Evolutionary conservation across 1,284 basidiomycete genomes (phyloP).

Genomic region (Vanrija sp.): DNA sequence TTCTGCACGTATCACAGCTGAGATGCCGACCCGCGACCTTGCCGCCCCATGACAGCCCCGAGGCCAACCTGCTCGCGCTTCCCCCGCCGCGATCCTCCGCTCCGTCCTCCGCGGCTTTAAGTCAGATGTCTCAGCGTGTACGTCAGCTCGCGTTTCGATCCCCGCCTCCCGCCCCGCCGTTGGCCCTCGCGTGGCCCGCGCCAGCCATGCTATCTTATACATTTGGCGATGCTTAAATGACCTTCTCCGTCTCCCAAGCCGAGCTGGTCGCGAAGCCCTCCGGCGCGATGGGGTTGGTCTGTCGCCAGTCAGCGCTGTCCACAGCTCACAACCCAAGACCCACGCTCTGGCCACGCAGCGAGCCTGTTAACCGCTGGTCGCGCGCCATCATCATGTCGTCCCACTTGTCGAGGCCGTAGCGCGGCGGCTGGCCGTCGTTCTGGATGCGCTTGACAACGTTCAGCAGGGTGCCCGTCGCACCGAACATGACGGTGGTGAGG

Average conservation of each 20-base stretch:
- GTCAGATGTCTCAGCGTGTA: too few relatives aligned
- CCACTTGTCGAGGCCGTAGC: conserved; percentile 81
- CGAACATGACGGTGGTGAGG: conserved; percentile 83
- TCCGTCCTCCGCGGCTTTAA: too few relatives aligned
- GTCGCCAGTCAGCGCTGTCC: conserved; percentile 4
- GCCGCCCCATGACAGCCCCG: too few relatives aligned
- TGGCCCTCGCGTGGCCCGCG: too few relatives aligned
- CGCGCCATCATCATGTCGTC: conserved; percentile 93
- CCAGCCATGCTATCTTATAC: conserved; percentile 11
- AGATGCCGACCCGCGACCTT: too few relatives aligned
- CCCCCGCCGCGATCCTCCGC: too few relatives aligned
- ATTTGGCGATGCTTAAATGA: conserved; percentile 8
- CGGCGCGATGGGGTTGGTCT: conserved; percentile 72
- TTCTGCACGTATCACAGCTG: too few relatives aligned
- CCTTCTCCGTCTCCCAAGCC: conserved; percentile 65
- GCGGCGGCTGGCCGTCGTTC: conserved; percentile 80
- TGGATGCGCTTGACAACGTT: conserved; percentile 70
- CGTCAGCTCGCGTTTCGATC: too few relatives aligned
- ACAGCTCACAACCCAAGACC: conserved; percentile 30
- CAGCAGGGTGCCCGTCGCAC: conserved; percentile 76
- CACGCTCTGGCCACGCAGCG: conserved; percentile 76
- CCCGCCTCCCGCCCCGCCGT: too few relatives aligned
- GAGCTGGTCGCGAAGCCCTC: conserved; percentile 71
- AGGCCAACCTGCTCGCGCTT: too few relatives aligned
- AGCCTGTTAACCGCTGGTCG: conserved; percentile 83